Conservation (phyloP, 306 rosid species). For the Canavalia gladiata region DNA sequence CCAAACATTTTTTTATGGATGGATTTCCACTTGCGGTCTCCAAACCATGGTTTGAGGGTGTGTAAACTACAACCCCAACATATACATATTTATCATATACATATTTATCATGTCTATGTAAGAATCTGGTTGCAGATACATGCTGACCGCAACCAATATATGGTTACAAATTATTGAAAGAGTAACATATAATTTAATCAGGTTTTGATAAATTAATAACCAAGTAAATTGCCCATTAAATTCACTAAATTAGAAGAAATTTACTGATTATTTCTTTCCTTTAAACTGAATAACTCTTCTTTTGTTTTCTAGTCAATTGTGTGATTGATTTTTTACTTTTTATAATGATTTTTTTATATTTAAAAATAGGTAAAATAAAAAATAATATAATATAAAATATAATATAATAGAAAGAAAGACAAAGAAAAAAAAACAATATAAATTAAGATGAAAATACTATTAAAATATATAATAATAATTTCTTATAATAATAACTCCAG, state of each 20-base stretch:
- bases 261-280: background rate
- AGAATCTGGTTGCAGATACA: background rate
- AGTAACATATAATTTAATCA: background rate
- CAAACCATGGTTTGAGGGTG: background rate
- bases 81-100: background rate
- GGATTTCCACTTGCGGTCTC: background rate
- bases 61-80: background rate
- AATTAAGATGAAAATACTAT: no score
- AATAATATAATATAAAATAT: no score
- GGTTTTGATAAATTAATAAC: background rate
- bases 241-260: conserved; percentile 14
- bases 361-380: no score
- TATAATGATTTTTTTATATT: no score
- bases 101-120: background rate
- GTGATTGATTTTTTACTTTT: background rate
- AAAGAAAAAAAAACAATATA: no score
- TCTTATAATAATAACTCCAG: background rate
- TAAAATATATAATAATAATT: background rate
- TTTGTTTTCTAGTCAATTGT: background rate
- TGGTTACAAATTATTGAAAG: background rate
- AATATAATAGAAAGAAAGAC: no score
- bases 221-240: background rate
- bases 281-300: background rate
- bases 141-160: background rate
- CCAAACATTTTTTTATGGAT: background rate